phyloP scores from a whole-genome alignment of 2,329 filamentous ascomycete genomes.

The Verticillium zaregamsianum region DNA sequence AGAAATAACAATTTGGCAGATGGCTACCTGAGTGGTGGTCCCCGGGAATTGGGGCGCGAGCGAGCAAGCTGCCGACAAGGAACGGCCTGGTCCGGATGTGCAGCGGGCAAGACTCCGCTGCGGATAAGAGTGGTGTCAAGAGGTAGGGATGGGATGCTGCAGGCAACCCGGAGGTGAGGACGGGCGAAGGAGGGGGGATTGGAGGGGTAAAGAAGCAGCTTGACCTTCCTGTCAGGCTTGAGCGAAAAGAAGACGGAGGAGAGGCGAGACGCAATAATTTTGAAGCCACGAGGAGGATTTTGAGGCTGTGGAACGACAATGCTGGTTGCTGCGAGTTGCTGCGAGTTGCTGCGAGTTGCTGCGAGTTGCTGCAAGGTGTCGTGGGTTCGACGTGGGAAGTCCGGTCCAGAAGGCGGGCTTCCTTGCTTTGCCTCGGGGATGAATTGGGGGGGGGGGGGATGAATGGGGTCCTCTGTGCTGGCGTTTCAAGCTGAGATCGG shows the following conservation, averaged over 20 bases:
- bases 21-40: background rate
- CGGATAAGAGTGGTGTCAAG: background rate
- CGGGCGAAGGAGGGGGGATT: background rate
- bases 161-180: background rate
- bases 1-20: background rate
- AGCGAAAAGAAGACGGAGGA: background rate
- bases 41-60: background rate
- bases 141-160: background rate
- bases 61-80: background rate
- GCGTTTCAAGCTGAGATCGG: slow-evolving; percentile 1
- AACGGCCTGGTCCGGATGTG: slow-evolving; percentile 1
- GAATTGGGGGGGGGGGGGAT: too few relatives aligned
- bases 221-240: background rate
- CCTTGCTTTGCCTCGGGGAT: background rate
- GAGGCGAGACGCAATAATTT: background rate
- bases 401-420: background rate
- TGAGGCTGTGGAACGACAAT: background rate
- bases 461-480: background rate
- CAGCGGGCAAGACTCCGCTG: background rate
- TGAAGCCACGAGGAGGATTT: background rate
- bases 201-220: background rate
- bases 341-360: background rate
- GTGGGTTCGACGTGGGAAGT: background rate
- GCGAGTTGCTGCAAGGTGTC: slow-evolving; percentile 1
- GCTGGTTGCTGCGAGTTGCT: background rate